Evolutionary conservation across 73 alveolate genomes (phyloP), one percentile per base, ranked within the genome.

Genomic region (Paramecium tetraurelia): DNA sequence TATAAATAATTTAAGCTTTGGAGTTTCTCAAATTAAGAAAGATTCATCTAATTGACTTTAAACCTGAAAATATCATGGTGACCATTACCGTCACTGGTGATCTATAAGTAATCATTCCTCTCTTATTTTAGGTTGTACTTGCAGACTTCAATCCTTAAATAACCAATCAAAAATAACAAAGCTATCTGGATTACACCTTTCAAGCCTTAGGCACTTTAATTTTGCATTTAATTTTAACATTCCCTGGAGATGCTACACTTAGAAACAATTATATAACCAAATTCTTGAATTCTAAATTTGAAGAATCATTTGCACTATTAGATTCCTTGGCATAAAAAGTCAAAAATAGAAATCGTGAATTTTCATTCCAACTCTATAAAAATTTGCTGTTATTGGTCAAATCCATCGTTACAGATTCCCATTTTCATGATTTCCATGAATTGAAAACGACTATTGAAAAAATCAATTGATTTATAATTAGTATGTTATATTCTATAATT

Each of bases 1-100:
- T 35, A n/a, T 38, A 75, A 75, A 29, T 75, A 33, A 75, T 75
- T 38, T 29, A 75, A 29, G 87, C 69, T 21, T 75, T 75, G 40
- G 87, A 75, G 35, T 29, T 29, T 75, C 46, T 75, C 35, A 29
- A 75, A 41, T 29, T 29, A 41, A 75, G 33, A 75, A 21, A 29
- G 38, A 75, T 75, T 75, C 63, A 35, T 35, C 59, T 29, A 29
- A 41, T 21, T 10, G 87, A 75, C 18, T 35, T 75, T 9, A 75
- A 75, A 75, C 87, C 87, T 29, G 87, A 75, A 75, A 75, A 29
- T 35, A 29, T 75, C 14, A 75, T 75, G 87, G 87, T 75, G 16
- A 36, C 87, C 1, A 75, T 75, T 11, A 75, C 57, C 7, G 46
- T 29, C 20, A 35, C 87, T 12, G 87, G 87, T 12, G 87, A 75